A percentile compares a stretch with the other conserved stretches of the same genome.
phyloP scores from a whole-genome alignment of 306 rosid genomes.

The Dalbergia cultrata region DNA sequence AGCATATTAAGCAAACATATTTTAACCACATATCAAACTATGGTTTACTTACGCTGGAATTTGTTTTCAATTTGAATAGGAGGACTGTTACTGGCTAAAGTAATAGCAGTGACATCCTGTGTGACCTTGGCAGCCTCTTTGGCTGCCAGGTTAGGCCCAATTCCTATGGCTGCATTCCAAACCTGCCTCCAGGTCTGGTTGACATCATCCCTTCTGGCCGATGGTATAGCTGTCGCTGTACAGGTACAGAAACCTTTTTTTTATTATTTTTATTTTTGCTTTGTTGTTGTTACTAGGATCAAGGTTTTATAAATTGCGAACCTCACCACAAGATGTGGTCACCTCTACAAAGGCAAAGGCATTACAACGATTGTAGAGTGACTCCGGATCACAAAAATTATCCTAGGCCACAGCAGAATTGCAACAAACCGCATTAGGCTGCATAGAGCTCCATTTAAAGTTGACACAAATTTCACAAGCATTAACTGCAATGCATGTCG shows the following conservation, averaged over 20 bases:
- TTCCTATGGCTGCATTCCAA: conserved; percentile 96
- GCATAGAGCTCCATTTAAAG: too few relatives aligned
- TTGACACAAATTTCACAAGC: too few relatives aligned
- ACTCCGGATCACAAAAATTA: too few relatives aligned
- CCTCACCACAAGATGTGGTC: too few relatives aligned
- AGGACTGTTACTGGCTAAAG: conserved; percentile 72
- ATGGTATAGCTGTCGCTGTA: conserved; percentile 90
- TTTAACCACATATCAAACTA: conserved; percentile 2
- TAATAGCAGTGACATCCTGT: conserved; percentile 92
- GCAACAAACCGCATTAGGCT: too few relatives aligned
- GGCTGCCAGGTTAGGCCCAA: conserved; percentile 85
- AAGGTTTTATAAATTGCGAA: too few relatives aligned
- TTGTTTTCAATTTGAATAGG: conserved; percentile 57
- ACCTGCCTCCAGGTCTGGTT: conserved; percentile 93
- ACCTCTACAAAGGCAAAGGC: too few relatives aligned
- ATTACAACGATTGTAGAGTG: too few relatives aligned
- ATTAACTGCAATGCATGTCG: too few relatives aligned
- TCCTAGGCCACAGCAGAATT: too few relatives aligned
- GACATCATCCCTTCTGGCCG: conserved; percentile 91
- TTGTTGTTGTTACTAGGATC: too few relatives aligned
- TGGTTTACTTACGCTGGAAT: conserved; percentile 8
- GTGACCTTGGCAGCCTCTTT: conserved; percentile 92
- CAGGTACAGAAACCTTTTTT: conserved; percentile 61
- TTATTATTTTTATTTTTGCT: too few relatives aligned
- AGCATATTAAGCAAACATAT: not conserved